phyloP scores from a whole-genome alignment of 75 land plant genomes.

The Chamaecyparis obtusa region DNA sequence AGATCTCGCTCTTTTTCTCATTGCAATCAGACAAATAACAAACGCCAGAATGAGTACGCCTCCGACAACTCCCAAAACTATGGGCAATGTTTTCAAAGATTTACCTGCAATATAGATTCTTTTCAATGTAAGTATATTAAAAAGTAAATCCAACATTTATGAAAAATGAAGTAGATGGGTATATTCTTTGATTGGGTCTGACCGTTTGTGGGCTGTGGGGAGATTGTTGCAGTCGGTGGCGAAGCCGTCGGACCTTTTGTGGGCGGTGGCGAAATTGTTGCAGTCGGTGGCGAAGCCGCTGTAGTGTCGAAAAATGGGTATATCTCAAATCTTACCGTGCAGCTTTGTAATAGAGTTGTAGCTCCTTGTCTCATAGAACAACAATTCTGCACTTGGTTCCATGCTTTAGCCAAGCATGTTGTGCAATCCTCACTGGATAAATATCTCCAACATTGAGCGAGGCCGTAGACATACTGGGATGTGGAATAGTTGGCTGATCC shows the following conservation, averaged over 20 bases:
- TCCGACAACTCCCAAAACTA: too few relatives aligned
- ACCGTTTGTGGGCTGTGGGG: too few relatives aligned
- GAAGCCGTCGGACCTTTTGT: too few relatives aligned
- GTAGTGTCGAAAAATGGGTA: background rate
- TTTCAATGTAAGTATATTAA: background rate
- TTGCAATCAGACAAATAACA: background rate
- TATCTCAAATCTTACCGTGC: background rate
- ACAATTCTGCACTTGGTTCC: background rate
- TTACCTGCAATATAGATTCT: too few relatives aligned
- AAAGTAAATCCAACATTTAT: background rate
- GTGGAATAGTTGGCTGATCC: background rate
- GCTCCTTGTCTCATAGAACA: background rate
- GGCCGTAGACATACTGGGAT: background rate
- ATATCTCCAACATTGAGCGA: conserved; percentile 7
- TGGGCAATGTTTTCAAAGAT: too few relatives aligned
- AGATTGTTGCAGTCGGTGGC: too few relatives aligned
- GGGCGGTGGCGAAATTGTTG: background rate
- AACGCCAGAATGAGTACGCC: background rate
- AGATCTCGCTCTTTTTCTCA: background rate
- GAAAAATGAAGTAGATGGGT: background rate
- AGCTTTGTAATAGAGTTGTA: background rate
- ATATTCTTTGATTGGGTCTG: background rate
- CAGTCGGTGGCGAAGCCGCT: background rate
- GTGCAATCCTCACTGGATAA: background rate
- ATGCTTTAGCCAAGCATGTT: background rate